Evolutionary conservation across 2,329 filamentous ascomycete species (phyloP).

Genomic region (Penicillium rolfsii): DNA sequence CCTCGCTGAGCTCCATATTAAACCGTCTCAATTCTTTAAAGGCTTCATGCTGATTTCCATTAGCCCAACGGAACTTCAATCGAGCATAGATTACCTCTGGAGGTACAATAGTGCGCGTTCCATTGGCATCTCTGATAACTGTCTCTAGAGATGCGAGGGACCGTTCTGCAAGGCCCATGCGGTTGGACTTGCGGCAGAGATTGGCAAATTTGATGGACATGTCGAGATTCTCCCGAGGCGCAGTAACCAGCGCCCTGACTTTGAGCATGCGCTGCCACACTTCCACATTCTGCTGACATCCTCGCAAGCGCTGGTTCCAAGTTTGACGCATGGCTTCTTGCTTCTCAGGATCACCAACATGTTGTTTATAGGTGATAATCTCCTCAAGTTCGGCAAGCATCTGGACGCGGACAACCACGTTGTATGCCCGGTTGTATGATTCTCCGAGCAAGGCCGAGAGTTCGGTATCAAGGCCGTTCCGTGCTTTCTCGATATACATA

Average conservation of each 20-base stretch:
- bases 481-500: conserved; percentile 85
- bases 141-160: conserved; percentile 89
- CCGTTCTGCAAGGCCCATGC: conserved; percentile 93
- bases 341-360: conserved; percentile 75
- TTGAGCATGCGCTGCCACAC: conserved; percentile 99
- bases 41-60: conserved; percentile 67
- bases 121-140: conserved; percentile 56
- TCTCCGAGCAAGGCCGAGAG: conserved; percentile 95
- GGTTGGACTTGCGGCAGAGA: conserved; percentile 92
- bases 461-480: conserved; percentile 93
- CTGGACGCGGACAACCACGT: conserved; percentile 96
- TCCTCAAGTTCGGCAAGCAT: conserved; percentile 99
- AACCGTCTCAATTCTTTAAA: conserved; percentile 66
- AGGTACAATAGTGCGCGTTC: conserved; percentile 47
- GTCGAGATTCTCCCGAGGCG: conserved; percentile 89
- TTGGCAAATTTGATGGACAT: conserved; percentile 99
- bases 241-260: conserved; percentile 87
- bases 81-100: conserved; percentile 94
- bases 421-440: conserved; percentile 95
- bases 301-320: conserved; percentile 93
- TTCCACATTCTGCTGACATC: conserved; percentile 95
- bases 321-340: conserved; percentile 88
- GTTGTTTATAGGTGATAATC: conserved; percentile 96
- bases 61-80: conserved; percentile 95
- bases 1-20: conserved; percentile 61